Conservation (phyloP, 2,329 filamentous ascomycete species). For the Aspergillus aculeatinus region DNA sequence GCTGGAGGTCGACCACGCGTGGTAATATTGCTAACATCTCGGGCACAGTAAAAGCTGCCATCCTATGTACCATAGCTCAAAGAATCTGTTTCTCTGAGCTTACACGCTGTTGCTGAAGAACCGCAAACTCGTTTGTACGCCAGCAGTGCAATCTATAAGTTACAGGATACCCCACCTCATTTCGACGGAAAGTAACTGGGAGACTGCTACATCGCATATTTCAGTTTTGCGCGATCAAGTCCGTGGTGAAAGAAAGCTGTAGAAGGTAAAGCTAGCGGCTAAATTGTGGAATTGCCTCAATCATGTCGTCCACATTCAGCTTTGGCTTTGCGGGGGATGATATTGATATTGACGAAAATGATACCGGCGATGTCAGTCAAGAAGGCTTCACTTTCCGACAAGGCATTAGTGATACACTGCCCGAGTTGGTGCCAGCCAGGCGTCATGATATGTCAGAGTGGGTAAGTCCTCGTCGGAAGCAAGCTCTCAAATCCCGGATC, state of each 20-base stretch:
- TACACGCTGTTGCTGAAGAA: not conserved
- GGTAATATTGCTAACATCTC: not conserved
- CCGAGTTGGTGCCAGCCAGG: slow-evolving; percentile 35
- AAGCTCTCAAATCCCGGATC: not conserved
- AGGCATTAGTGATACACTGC: slow-evolving; percentile 22
- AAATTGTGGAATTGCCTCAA: not conserved
- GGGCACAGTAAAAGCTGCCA: not conserved
- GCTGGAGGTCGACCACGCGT: not conserved
- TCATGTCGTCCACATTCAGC: slow-evolving; percentile 45
- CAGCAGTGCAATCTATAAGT: not conserved
- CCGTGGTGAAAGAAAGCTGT: not conserved
- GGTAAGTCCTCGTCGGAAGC: slow-evolving; percentile 39
- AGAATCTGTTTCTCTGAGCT: not conserved
- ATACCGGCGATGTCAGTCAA: slow-evolving; percentile 23
- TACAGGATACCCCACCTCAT: not conserved
- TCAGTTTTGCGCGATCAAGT: too few relatives aligned
- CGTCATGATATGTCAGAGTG: slow-evolving; percentile 49
- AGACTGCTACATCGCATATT: too few relatives aligned
- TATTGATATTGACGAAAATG: slow-evolving; percentile 50
- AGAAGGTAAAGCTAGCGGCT: not conserved
- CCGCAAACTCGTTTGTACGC: not conserved
- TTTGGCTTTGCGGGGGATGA: slow-evolving; percentile 62
- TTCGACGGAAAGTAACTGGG: not conserved
- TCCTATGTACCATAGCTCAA: not conserved
- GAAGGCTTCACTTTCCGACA: slow-evolving; percentile 10